Evolutionary conservation across 164 flowering plant genomes (phyloP).

Genomic region (Cinnamomum chago): DNA sequence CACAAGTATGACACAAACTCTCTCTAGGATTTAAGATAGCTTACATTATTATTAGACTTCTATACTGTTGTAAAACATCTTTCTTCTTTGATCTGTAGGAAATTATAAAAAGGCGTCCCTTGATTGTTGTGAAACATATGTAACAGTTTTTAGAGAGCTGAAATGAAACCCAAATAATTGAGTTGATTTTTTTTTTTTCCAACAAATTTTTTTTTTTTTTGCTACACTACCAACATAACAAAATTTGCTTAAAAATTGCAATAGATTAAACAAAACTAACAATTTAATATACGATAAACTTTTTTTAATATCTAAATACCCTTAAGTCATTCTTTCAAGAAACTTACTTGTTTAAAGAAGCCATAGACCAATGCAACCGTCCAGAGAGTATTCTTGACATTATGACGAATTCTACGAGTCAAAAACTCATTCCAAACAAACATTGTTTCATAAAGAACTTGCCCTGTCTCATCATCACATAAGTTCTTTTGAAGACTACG

Average conservation of each 20-base stretch:
- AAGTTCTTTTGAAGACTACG: slow-evolving; percentile 87
- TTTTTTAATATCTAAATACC: neutral
- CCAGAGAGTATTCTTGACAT: slow-evolving; percentile 78
- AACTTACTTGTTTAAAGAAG: slow-evolving; percentile 85
- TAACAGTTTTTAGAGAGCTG: too few relatives aligned
- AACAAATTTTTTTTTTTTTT: too few relatives aligned
- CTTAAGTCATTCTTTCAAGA: neutral
- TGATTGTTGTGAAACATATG: too few relatives aligned
- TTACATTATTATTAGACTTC: too few relatives aligned
- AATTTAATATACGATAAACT: neutral
- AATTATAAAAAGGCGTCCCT: too few relatives aligned
- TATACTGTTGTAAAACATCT: too few relatives aligned
- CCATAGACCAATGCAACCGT: slow-evolving; percentile 93
- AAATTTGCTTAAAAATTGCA: neutral
- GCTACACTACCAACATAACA: neutral
- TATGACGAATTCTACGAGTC: slow-evolving; percentile 73
- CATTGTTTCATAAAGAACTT: slow-evolving; percentile 68
- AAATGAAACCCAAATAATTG: too few relatives aligned
- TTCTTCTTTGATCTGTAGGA: too few relatives aligned
- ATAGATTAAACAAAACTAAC: neutral
- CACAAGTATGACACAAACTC: too few relatives aligned
- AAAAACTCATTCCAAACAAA: slow-evolving; percentile 98
- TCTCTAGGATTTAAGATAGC: too few relatives aligned
- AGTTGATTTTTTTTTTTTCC: too few relatives aligned
- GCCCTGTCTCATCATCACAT: slow-evolving; percentile 45